phyloP scores from a whole-genome alignment of 345 rosid species.

The Murraya paniculata region DNA sequence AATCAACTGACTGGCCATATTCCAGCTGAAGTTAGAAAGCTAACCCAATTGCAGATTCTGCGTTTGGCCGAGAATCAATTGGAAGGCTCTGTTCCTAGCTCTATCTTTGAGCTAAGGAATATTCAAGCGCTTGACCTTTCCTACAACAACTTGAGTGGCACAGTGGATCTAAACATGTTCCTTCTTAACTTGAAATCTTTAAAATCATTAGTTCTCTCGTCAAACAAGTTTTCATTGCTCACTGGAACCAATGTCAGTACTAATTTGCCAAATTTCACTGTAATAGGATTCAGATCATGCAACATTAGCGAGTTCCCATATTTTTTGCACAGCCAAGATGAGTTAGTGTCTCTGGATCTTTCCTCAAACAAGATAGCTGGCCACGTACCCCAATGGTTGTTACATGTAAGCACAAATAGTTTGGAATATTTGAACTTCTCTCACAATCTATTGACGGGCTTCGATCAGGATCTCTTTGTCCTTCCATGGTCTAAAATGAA shows the following conservation, averaged over 20 bases:
- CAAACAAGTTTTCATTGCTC: slow-evolving; percentile 7
- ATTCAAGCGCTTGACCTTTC: not conserved
- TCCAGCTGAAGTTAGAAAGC: not conserved
- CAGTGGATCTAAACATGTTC: not conserved
- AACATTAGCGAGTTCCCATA: not conserved
- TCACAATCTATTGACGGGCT: not conserved
- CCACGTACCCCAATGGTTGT: not conserved
- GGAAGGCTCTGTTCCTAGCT: not conserved
- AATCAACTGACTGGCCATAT: not conserved
- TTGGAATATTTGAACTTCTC: not conserved
- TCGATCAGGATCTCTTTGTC: not conserved
- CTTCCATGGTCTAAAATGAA: not conserved
- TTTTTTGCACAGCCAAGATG: not conserved
- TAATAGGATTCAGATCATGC: slow-evolving; percentile 8
- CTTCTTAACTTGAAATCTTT: not conserved
- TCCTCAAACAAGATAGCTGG: slow-evolving; percentile 23
- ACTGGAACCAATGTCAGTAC: not conserved
- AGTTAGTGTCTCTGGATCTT: not conserved
- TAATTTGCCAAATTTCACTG: not conserved
- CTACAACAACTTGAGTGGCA: slow-evolving; percentile 17
- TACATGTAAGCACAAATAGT: not conserved
- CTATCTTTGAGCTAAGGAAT: not conserved
- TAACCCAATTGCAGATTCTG: not conserved
- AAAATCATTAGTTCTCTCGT: not conserved
- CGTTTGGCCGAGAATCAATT: not conserved